These are phyloP conservation scores for Trypanosoma scelopori DNA, from an alignment of 208 protist genomes.

Conservation along the genomic window DNA sequence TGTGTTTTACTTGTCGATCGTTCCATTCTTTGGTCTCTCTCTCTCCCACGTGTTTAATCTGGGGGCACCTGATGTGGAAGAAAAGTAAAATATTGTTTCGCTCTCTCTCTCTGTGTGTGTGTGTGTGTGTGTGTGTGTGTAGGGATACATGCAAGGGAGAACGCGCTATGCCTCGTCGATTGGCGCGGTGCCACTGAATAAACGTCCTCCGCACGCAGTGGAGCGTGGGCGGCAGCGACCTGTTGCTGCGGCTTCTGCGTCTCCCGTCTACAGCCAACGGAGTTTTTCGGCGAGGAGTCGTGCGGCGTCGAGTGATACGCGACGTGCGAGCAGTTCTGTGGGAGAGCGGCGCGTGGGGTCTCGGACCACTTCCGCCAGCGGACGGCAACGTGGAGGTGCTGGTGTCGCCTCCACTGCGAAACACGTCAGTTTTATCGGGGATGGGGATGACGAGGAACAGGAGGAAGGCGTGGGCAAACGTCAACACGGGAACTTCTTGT, in stretches of 20 bases:
- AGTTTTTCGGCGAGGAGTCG: neutral
- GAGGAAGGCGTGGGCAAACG: neutral
- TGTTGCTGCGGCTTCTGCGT: neutral
- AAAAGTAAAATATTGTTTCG: neutral
- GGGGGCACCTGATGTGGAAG: neutral
- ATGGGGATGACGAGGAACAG: neutral
- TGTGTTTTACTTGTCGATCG: too few relatives aligned
- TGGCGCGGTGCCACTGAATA: neutral
- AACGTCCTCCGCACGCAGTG: neutral
- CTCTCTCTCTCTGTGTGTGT: neutral
- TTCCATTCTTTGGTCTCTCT: constrained; percentile 1
- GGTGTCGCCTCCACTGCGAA: neutral
- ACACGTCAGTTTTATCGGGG: constrained; percentile 10
- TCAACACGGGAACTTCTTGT: neutral
- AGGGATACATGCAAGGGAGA: neutral
- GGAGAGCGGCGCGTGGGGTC: neutral
- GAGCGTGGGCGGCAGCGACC: neutral
- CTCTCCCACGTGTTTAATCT: neutral
- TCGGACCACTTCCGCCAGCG: neutral
- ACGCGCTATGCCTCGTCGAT: constrained; percentile 13
- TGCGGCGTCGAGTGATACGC: constrained; percentile 1
- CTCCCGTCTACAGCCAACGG: neutral
- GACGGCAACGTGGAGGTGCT: constrained; percentile 1
- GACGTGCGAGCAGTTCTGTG: neutral
- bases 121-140: constrained; percentile 2